phyloP scores from a whole-genome alignment of 2,329 filamentous ascomycete genomes.

The Knoxdaviesia capensis region DNA sequence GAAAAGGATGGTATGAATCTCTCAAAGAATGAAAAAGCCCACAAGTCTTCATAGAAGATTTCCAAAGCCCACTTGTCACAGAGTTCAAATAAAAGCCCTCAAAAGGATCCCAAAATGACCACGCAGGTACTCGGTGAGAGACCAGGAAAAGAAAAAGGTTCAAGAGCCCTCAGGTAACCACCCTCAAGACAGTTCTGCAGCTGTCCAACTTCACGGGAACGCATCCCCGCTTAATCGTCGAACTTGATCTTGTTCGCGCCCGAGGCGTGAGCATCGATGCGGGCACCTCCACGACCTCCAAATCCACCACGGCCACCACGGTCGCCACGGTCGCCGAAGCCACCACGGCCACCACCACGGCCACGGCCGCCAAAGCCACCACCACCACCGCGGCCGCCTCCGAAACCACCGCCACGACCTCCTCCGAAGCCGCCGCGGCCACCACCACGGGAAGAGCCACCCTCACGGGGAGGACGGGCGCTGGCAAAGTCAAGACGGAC shows the following conservation, averaged over 20 bases:
- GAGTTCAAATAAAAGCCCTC: constrained; percentile 36
- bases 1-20: no score
- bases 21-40: constrained; percentile 19
- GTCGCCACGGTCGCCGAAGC: constrained; percentile 32
- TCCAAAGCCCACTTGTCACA: constrained; percentile 31
- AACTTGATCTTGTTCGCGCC: constrained; percentile 61
- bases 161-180: constrained; percentile 22
- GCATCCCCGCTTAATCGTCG: constrained; percentile 13
- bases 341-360: constrained; percentile 27
- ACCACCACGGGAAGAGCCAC: constrained; percentile 24
- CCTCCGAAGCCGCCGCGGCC: constrained; percentile 32
- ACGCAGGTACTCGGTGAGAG: constrained; percentile 1
- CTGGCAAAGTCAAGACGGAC: constrained; percentile 70
- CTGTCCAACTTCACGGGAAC: constrained; percentile 11
- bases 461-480: constrained; percentile 41
- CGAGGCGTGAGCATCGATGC: constrained; percentile 16
- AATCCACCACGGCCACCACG: constrained; percentile 20
- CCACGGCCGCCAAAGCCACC: constrained; percentile 24
- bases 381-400: constrained; percentile 20
- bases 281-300: constrained; percentile 22
- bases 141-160: constrained; percentile 22
- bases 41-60: constrained; percentile 33
- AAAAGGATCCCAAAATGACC: constrained; percentile 10
- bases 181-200: constrained; percentile 15
- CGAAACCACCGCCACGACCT: constrained; percentile 22